Evolutionary conservation across 495 filamentous ascomycete genomes (phyloP), one percentile per base, ranked within the genome.

Genomic region (Annulohypoxylon maeteangense): DNA sequence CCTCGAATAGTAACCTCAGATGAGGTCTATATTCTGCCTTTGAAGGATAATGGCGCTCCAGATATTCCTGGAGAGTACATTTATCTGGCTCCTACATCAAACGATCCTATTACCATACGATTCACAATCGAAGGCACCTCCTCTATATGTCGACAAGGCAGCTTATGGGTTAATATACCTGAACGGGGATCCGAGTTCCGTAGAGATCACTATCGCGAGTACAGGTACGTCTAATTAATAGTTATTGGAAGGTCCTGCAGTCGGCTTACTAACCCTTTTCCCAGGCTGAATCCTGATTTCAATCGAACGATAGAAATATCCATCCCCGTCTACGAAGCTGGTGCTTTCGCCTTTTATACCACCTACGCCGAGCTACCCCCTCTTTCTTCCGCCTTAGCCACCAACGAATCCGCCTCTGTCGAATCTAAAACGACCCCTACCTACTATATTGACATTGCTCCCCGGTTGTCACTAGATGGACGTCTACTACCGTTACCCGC

Each of bases 121-220:
- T 98, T 99, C 79, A 88, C 92, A 44, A 96, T 99, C 74, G 94
- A 98, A 79, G 96, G 96, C 55, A 94, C 93, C 47, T 97, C 94
- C 79, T 96, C 95, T 40, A 96, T 98, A 82, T 97, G 93, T 80
- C 87, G 93, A 54, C 84, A 97, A 76, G 96, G 96, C 42, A 96
- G 91, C 71, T 84, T 99, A 57, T 98, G 95, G 95, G 91, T 95
- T 62, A 98, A 99, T 79, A 90, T 97, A 60, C 96, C 96, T 2
- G 87, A 89, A 67, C 84, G 87, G 68, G 93, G 90, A 48, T 82
- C 87, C 62, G 81, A 86, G 11, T 98, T 98, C 74, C 83, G 87
- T 51, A 89, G 96, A 63, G 83, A 90, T 70, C 85, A 87, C 7
- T 99, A 95, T 76, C 88, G 88, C 67, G 89, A 94, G 79, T 95